These are phyloP conservation scores for Quercus wislizeni DNA, from an alignment of 306 rosid species.

Conservation along the genomic window DNA sequence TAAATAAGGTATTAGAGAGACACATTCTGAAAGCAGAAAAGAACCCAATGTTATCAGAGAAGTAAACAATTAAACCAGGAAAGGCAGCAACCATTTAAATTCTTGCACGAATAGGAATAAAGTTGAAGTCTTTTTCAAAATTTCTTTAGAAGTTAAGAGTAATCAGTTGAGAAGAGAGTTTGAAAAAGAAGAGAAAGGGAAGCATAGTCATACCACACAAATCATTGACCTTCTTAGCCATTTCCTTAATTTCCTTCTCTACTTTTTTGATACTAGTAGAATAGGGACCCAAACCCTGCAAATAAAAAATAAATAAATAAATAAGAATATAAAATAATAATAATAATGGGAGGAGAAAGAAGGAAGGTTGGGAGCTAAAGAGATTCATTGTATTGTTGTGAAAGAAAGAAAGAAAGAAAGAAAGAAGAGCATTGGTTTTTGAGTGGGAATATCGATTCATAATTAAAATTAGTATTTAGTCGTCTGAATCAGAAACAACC, in stretches of 20 bases:
- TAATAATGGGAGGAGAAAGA: not conserved
- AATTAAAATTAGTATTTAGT: too few relatives aligned
- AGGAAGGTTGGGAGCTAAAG: not conserved
- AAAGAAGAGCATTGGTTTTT: too few relatives aligned
- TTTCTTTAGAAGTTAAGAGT: not conserved
- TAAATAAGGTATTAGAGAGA: not conserved
- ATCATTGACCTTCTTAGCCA: conserved; percentile 97
- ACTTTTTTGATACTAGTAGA: conserved; percentile 73
- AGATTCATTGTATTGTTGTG: too few relatives aligned
- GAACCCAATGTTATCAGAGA: not conserved
- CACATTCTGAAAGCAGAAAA: not conserved
- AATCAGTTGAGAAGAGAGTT: not conserved
- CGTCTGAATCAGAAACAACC: too few relatives aligned
- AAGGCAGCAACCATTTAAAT: not conserved
- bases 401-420: too few relatives aligned
- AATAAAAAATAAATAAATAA: not conserved
- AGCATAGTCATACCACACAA: conserved; percentile 56
- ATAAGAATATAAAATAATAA: not conserved
- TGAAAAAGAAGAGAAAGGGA: conserved; percentile 1
- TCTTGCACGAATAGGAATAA: not conserved
- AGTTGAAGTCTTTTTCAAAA: not conserved
- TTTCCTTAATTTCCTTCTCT: conserved; percentile 92
- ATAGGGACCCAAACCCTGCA: conserved; percentile 96
- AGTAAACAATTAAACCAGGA: not conserved
- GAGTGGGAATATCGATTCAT: not conserved